Evolutionary conservation across 768 basidiomycete genomes (phyloP), one percentile per base, ranked within the genome.

Genomic region (Pleurotus tuber-regium): DNA sequence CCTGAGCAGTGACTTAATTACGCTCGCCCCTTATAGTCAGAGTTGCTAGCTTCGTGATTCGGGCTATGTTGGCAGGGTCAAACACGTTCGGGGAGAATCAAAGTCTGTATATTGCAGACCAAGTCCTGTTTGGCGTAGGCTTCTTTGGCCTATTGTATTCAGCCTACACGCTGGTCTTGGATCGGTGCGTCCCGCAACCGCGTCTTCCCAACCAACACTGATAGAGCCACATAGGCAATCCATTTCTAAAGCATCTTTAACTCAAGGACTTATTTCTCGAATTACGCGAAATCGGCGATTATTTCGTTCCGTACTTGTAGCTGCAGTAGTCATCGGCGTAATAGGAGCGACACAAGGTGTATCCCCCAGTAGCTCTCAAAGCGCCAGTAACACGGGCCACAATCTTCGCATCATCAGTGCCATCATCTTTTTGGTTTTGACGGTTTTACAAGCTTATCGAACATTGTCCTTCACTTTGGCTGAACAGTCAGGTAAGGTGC

Each of bases 101-200:
- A 1, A 49, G 44, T 10, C 51, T 73, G 12, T 59, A 72, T 16
- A 72, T 74, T 2, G 67, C 65, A 0, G 70, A 73, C 38, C 54
- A 71, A 56, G 60, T 74, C 5, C 59, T 76, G 10, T 70, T 71
- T 23, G 65, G 69, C 0, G 66, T 73, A 23, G 76, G 76, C 4
- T 77, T 72, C 57, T 70, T 74, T 38, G 71, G 69, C 19, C 57
- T 78, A 4, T 54, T 78, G 10, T 73, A 69, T 42, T 69, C 73
- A 1, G 64, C 71, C 0, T 76, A 74, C 48, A 71, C 66, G 0
- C 64, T 76, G 3, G 70, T 74, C 7, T 54, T 73, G n/a, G 73
- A 77, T 51, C 62, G 73, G 76, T 77, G 51, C 30, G 62, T 51
- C 5, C 36, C 21, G 4, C n/a, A n/a, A n/a, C n/a, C n/a, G n/a